Conservation (phyloP, 495 filamentous ascomycete genomes). For the Penicillium dipodomyicola region DNA sequence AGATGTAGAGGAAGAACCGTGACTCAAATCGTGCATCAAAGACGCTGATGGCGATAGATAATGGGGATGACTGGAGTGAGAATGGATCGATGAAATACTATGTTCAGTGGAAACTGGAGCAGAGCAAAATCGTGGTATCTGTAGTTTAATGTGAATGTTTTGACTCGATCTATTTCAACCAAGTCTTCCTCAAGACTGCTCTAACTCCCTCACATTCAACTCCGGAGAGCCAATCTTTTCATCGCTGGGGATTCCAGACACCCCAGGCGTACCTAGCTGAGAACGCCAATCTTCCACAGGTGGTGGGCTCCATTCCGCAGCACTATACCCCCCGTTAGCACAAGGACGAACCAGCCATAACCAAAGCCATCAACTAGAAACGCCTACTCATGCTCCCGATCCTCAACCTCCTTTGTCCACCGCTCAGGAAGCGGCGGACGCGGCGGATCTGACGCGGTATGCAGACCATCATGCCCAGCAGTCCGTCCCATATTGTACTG, state of each 20-base stretch:
- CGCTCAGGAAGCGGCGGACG: conserved; percentile 6
- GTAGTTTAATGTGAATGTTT: not conserved
- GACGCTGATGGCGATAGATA: not conserved
- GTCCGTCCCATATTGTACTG: not conserved
- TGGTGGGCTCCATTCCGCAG: not conserved
- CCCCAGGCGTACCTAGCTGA: not conserved
- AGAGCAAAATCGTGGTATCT: not conserved
- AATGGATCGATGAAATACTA: not conserved
- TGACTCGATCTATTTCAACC: not conserved
- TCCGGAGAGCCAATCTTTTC: not conserved
- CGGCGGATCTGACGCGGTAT: not conserved
- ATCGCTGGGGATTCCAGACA: not conserved
- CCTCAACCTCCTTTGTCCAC: conserved; percentile 6
- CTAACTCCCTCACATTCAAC: not conserved
- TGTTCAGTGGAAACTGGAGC: not conserved
- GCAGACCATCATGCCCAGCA: not conserved
- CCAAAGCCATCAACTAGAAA: not conserved
- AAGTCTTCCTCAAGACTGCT: not conserved
- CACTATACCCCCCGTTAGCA: not conserved
- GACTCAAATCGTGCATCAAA: not conserved
- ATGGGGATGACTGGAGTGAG: not conserved
- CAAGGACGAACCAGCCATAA: not conserved
- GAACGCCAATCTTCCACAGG: not conserved
- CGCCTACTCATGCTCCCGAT: not conserved
- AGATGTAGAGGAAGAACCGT: not conserved